These are phyloP conservation scores for Xerocomus cyaneibrunnescens DNA, from an alignment of 1,284 basidiomycete genomes.

Conservation along the genomic window DNA sequence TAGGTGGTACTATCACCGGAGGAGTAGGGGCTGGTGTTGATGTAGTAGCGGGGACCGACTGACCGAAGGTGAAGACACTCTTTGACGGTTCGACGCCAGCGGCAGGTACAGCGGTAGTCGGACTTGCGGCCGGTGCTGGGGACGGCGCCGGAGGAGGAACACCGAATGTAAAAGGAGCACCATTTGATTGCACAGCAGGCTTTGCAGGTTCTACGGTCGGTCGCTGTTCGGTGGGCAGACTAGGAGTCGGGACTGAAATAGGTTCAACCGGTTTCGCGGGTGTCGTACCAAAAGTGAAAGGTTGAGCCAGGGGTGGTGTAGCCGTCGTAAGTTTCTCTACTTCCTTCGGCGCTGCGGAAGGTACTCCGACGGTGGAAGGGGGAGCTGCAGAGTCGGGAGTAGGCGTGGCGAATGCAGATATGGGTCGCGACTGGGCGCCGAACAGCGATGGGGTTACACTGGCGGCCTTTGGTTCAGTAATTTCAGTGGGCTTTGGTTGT, in stretches of 20 bases:
- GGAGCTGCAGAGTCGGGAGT: constrained; percentile 6
- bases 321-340: constrained; percentile 10
- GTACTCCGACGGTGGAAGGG: constrained; percentile 8
- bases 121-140: background rate
- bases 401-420: constrained; percentile 13
- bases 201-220: constrained; percentile 10
- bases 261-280: constrained; percentile 24
- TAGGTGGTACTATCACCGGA: constrained; percentile 1
- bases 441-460: constrained; percentile 19
- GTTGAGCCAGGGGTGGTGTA: constrained; percentile 3
- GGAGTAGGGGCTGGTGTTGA: constrained; percentile 10
- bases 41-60: constrained; percentile 10
- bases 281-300: constrained; percentile 25
- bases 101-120: constrained; percentile 7
- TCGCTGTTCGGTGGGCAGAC: constrained; percentile 9
- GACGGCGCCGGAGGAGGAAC: constrained; percentile 4
- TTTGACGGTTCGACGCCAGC: constrained; percentile 25
- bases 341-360: constrained; percentile 18
- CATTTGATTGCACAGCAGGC: constrained; percentile 4
- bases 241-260: background rate
- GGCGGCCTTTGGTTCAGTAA: constrained; percentile 5
- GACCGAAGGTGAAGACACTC: constrained; percentile 28
- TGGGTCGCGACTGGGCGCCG: constrained; percentile 13
- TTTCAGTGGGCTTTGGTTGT: constrained; percentile 19
- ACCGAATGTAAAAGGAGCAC: constrained; percentile 21